Base-by-base conservation (phyloP, 257 asterid species). In the Voacanga thouarsii region DNA sequence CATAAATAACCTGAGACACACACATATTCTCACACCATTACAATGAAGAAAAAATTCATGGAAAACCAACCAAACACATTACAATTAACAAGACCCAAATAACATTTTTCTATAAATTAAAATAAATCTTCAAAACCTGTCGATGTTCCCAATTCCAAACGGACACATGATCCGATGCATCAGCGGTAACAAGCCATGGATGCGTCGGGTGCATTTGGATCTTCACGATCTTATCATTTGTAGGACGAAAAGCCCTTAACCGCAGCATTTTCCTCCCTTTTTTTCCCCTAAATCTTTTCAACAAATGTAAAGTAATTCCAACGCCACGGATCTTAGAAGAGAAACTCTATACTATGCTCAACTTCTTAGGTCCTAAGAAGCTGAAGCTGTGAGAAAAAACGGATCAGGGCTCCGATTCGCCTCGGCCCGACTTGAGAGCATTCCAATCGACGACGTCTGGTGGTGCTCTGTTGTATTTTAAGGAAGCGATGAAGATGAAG, bases 141-240 rank as follows among this genome's bases (percentile, higher is more conserved):
- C 97, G 97, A 81, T 96, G 97, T 39, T 96, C 98, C 99, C 99
- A 96, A 84, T 96, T 96, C 99, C 99, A 96, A 69, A 96, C 98
- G 80, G 99, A 96, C 66, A 96, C 99, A 76, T 96, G 98, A 90
- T 96, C 99, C 65, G 99, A 92, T 19, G 97, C 97, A 83, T 96
- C 99, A 76, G 99, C 88, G 0, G 98, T 96, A 51, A 96, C 98
- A 37, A 96, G 92, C 99, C 99, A 96, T 18, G 99, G 98, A 81
- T 96, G 99, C 33, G 99, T 93, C 8, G 99, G 98, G 88, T 96
- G 99, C 90, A 96, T 86, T 72, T 93, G 97, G 83, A 96, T 92
- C 94, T 92, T 94, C 82, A 90, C 96, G 87, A 94, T 92, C 91
- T 92, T 96, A 50, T 96, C 99, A 84, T 89, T 92, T 65, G 98